Evolutionary conservation across 2,329 filamentous ascomycete species (phyloP).

Genomic region (Zopfia rhizophila): DNA sequence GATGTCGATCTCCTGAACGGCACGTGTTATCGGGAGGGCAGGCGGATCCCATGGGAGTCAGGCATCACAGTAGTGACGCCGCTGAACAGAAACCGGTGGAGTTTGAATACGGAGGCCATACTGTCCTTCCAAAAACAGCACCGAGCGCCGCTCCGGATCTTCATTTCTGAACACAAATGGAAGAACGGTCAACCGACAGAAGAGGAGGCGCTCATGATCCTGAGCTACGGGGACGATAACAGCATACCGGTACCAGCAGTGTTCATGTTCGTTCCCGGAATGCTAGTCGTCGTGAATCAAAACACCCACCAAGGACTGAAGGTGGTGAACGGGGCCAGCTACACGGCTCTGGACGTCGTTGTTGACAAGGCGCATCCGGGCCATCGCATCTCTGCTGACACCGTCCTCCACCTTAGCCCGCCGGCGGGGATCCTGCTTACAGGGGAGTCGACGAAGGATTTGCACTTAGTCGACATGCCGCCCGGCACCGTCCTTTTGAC

Average conservation of each 20-base stretch:
- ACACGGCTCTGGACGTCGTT: slow-evolving; percentile 12
- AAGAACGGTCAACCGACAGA: slow-evolving; percentile 15
- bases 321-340: slow-evolving; percentile 11
- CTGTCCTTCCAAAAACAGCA: slow-evolving; percentile 14
- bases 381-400: slow-evolving; percentile 11
- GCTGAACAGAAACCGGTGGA: slow-evolving; percentile 14
- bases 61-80: slow-evolving; percentile 13
- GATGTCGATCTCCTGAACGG: slow-evolving; percentile 5
- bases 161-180: slow-evolving; percentile 15
- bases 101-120: slow-evolving; percentile 11
- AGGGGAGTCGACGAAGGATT: slow-evolving; percentile 12
- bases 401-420: slow-evolving; percentile 10
- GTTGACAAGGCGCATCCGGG: slow-evolving; percentile 12
- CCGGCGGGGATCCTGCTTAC: slow-evolving; percentile 7
- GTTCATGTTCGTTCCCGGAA: slow-evolving; percentile 12
- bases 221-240: slow-evolving; percentile 14
- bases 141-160: slow-evolving; percentile 12
- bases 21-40: slow-evolving; percentile 4
- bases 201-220: slow-evolving; percentile 17
- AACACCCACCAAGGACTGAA: slow-evolving; percentile 17
- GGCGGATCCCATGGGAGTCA: slow-evolving; percentile 12
- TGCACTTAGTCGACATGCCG: slow-evolving; percentile 15
- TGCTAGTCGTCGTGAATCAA: slow-evolving; percentile 12
- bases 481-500: slow-evolving; percentile 13
- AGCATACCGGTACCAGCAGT: slow-evolving; percentile 8